Evolutionary conservation across 176 grass and related monocot genomes (phyloP).

Genomic region (Elaeis guineensis): DNA sequence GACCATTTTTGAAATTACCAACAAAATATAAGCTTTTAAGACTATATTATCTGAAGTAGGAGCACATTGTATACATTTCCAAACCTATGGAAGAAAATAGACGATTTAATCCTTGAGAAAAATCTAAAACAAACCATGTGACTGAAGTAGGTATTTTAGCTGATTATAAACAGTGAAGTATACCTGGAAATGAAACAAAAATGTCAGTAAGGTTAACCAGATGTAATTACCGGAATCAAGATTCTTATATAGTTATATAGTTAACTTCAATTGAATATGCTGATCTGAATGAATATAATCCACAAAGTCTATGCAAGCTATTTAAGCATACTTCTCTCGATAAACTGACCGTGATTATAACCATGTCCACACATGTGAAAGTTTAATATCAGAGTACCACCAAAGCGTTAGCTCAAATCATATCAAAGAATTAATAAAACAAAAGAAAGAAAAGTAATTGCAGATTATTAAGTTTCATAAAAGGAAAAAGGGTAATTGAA

Average conservation of each 20-base stretch:
- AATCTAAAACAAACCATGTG: slow-evolving; percentile 31
- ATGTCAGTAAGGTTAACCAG: neutral
- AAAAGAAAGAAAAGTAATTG: neutral
- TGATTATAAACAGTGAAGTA: slow-evolving; percentile 83
- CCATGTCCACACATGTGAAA: too few relatives aligned
- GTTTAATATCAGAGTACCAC: too few relatives aligned
- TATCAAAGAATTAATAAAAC: too few relatives aligned
- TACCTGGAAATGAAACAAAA: slow-evolving; percentile 36
- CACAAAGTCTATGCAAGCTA: too few relatives aligned
- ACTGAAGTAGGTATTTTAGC: slow-evolving; percentile 47
- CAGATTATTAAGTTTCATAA: neutral
- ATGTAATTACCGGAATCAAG: neutral
- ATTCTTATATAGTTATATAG: neutral
- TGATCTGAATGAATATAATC: too few relatives aligned
- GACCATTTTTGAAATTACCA: too few relatives aligned
- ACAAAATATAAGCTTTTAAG: too few relatives aligned
- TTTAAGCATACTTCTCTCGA: too few relatives aligned
- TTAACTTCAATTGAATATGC: neutral
- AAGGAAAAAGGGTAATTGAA: neutral
- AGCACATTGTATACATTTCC: neutral
- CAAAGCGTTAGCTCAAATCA: too few relatives aligned
- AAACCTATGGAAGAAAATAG: slow-evolving; percentile 14
- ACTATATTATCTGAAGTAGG: too few relatives aligned
- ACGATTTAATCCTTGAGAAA: slow-evolving; percentile 1
- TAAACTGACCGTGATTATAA: too few relatives aligned